Evolutionary conservation across 75 land plant species (phyloP).

Genomic region (Pseudotsuga menziesii): DNA sequence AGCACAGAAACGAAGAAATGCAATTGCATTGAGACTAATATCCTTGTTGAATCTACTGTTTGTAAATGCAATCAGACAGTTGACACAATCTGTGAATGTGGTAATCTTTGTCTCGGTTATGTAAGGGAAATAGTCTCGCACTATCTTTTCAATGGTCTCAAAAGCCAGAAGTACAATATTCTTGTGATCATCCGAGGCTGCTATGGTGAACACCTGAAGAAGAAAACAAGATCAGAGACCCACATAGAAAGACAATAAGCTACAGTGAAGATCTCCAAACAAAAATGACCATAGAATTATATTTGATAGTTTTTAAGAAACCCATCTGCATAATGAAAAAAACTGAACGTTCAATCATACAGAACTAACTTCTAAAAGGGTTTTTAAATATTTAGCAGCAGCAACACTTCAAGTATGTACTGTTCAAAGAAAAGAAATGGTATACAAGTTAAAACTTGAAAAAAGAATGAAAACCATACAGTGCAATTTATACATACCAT

Average conservation of each 20-base stretch:
- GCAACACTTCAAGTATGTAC: background rate
- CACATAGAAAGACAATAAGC: too few relatives aligned
- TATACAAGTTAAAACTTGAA: background rate
- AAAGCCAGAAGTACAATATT: conserved; percentile 70
- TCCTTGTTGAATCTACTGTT: conserved; percentile 69
- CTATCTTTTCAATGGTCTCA: conserved; percentile 85
- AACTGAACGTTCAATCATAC: background rate
- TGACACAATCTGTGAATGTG: conserved; percentile 82
- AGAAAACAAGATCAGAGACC: conserved; percentile 4
- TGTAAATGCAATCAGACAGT: conserved; percentile 72
- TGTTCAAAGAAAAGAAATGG: background rate
- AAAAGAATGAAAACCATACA: background rate
- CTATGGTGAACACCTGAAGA: conserved; percentile 60
- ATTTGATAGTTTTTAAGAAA: background rate
- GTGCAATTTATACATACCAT: conserved; percentile 30
- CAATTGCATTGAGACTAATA: conserved; percentile 82
- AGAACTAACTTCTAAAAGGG: background rate
- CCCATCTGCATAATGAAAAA: background rate
- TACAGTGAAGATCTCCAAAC: background rate
- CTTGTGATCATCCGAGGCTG: conserved; percentile 71
- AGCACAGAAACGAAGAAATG: conserved; percentile 85
- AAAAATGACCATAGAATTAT: background rate
- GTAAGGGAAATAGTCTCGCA: conserved; percentile 75
- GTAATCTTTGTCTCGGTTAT: conserved; percentile 80
- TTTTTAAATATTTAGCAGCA: background rate